phyloP scores from a whole-genome alignment of 1,284 basidiomycete genomes.

The Leccinum solheimii region DNA sequence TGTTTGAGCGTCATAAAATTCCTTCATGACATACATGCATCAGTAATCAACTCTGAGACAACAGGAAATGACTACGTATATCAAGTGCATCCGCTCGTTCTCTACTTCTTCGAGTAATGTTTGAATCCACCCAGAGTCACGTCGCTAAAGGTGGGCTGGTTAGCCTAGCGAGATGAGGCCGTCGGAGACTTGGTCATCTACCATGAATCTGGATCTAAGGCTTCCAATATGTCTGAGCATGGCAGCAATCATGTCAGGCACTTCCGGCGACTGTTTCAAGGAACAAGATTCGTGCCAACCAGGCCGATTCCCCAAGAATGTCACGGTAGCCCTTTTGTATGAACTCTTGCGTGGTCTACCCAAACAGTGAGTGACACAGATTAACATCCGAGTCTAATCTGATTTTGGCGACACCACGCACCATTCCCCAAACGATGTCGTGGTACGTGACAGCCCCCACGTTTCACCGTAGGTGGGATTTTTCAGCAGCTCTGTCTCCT shows the following conservation, averaged over 20 bases:
- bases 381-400: too few species aligned
- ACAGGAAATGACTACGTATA: conserved; percentile 44
- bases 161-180: conserved; percentile 10
- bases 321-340: conserved; percentile 60
- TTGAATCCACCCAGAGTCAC: conserved; percentile 87
- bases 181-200: conserved; percentile 38
- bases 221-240: conserved; percentile 82
- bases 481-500: neutral
- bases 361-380: too few species aligned
- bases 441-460: conserved; percentile 8
- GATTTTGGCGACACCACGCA: neutral
- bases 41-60: conserved; percentile 8
- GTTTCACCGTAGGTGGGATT: neutral
- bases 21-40: conserved; percentile 41
- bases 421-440: conserved; percentile 13
- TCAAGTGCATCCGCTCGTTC: conserved; percentile 93
- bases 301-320: conserved; percentile 54
- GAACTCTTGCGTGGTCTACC: conserved; percentile 61
- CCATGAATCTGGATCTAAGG: conserved; percentile 71
- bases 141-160: conserved; percentile 47
- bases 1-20: conserved; percentile 87
- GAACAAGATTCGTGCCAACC: conserved; percentile 87
- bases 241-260: conserved; percentile 93
- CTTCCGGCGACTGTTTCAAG: conserved; percentile 89
- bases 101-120: conserved; percentile 92